These are phyloP conservation scores for Neurospora tetrasperma DNA, from an alignment of 495 filamentous ascomycete genomes.

Conservation along the genomic window DNA sequence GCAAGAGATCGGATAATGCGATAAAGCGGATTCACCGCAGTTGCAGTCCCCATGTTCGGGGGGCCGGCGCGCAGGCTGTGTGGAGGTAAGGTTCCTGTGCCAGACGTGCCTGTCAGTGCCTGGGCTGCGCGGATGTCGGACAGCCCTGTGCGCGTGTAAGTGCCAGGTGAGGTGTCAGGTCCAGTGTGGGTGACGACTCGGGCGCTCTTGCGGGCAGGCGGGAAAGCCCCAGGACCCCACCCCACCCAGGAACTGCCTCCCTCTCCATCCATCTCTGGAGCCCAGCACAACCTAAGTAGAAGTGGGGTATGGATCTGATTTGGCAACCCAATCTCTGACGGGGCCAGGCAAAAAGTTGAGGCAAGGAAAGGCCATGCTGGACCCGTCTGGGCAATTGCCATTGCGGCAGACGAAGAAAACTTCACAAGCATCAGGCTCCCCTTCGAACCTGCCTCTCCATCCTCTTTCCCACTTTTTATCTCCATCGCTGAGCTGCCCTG, in stretches of 20 bases:
- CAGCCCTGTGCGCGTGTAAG: neutral
- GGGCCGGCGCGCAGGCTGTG: too few relatives aligned
- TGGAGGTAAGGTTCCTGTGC: too few relatives aligned
- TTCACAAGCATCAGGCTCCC: neutral
- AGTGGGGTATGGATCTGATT: neutral
- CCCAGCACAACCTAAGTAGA: neutral
- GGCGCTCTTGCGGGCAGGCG: neutral
- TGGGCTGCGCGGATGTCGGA: neutral
- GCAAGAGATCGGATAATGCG: neutral
- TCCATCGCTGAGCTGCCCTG: neutral
- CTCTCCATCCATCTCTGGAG: neutral
- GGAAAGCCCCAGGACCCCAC: neutral
- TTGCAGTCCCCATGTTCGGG: neutral
- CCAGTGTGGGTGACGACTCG: too few relatives aligned
- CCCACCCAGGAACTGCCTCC: neutral
- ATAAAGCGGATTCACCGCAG: neutral
- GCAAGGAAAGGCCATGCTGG: conserved; percentile 5
- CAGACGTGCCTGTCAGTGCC: neutral
- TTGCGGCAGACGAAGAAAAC: conserved; percentile 1
- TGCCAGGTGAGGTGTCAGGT: too few relatives aligned
- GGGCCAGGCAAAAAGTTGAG: neutral
- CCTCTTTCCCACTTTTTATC: conserved; percentile 1
- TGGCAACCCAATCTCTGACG: conserved; percentile 10
- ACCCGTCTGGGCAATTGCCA: conserved; percentile 1
- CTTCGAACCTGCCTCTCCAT: neutral